These are phyloP conservation scores for Shiraia sp. DNA, from an alignment of 2,329 filamentous ascomycete genomes.

Conservation along the genomic window DNA sequence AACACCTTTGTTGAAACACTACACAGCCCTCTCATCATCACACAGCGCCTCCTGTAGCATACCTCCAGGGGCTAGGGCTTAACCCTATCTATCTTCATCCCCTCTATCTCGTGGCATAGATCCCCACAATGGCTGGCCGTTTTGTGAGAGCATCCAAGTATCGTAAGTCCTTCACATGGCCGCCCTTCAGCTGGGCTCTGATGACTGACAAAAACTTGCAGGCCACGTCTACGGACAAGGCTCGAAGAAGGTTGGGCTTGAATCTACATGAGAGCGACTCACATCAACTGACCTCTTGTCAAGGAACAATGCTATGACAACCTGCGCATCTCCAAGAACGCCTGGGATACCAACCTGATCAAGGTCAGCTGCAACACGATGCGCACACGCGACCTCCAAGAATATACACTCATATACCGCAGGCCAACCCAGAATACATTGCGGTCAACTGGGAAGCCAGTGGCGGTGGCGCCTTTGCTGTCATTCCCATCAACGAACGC, in stretches of 20 bases:
- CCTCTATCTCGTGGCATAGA: slow-evolving; percentile 5
- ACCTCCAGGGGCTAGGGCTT: slow-evolving; percentile 9
- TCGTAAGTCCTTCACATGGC: slow-evolving; percentile 59
- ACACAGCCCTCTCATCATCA: slow-evolving; percentile 9
- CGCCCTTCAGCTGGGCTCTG: slow-evolving; percentile 32
- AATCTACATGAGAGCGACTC: background rate
- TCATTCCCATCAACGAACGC: slow-evolving; percentile 86
- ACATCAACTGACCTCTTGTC: slow-evolving; percentile 13
- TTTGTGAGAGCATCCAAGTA: slow-evolving; percentile 77
- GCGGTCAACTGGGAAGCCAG: slow-evolving; percentile 98
- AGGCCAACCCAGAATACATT: slow-evolving; percentile 95
- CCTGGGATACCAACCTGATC: slow-evolving; percentile 98
- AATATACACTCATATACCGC: slow-evolving; percentile 32
- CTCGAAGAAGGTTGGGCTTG: slow-evolving; percentile 72
- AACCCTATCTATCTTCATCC: slow-evolving; percentile 9
- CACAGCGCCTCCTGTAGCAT: slow-evolving; percentile 10
- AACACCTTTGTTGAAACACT: slow-evolving; percentile 13
- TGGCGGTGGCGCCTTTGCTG: slow-evolving; percentile 94
- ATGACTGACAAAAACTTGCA: slow-evolving; percentile 47
- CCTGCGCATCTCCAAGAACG: slow-evolving; percentile 94
- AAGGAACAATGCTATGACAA: slow-evolving; percentile 98
- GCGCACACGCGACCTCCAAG: slow-evolving; percentile 31
- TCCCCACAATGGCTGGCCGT: slow-evolving; percentile 64
- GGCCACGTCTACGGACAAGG: slow-evolving; percentile 98
- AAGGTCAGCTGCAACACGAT: slow-evolving; percentile 66